phyloP scores from a whole-genome alignment of 352 stramenopile species.

The Globisporangium spinosum region DNA sequence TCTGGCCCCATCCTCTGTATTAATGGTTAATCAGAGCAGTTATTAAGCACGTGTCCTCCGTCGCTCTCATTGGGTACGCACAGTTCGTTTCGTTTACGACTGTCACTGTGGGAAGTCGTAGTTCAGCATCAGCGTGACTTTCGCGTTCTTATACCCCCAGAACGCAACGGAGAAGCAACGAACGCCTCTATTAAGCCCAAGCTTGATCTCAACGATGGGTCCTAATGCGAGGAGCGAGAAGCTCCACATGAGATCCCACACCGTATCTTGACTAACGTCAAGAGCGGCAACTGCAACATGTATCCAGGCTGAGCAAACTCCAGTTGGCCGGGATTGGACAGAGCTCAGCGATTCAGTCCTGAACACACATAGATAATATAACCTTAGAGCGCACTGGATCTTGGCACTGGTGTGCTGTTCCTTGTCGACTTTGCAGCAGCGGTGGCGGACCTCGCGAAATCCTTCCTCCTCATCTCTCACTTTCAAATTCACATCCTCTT shows the following conservation, averaged over 20 bases:
- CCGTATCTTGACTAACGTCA: neutral
- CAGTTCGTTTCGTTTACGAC: neutral
- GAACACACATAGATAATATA: neutral
- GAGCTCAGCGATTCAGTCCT: neutral
- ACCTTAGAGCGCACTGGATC: neutral
- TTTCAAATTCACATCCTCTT: slow-evolving; percentile 5
- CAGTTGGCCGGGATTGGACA: neutral
- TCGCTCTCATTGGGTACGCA: neutral
- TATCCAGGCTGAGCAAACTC: neutral
- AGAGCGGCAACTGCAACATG: neutral
- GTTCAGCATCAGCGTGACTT: neutral
- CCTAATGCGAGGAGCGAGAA: neutral
- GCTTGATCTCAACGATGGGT: neutral
- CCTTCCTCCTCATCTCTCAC: slow-evolving; percentile 1
- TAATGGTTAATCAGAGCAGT: neutral
- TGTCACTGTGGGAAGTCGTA: neutral
- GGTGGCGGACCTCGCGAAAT: neutral
- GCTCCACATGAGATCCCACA: neutral
- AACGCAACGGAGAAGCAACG: neutral
- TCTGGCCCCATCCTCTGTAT: neutral
- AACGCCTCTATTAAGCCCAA: neutral
- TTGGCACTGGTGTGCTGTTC: neutral
- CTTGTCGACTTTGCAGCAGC: neutral
- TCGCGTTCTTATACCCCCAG: neutral
- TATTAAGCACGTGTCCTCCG: neutral